These are phyloP conservation scores for Dimargaris cristalligena DNA, from an alignment of 192 early-diverging fungal species.

Conservation along the genomic window DNA sequence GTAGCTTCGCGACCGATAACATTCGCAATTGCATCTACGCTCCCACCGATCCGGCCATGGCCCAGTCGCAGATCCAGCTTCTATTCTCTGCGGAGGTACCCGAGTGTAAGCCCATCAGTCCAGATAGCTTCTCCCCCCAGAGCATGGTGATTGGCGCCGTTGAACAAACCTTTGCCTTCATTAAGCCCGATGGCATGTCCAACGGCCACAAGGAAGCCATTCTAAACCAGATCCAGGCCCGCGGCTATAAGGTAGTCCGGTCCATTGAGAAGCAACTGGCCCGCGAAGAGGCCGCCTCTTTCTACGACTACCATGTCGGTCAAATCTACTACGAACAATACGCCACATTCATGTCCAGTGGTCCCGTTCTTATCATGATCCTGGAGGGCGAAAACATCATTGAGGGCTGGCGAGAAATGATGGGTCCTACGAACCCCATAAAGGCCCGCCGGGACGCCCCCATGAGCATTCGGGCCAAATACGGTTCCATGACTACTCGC, in stretches of 20 bases:
- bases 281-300: constrained; percentile 18
- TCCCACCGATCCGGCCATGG: constrained; percentile 26
- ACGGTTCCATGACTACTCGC: constrained; percentile 22
- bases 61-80: constrained; percentile 25
- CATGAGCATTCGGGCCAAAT: constrained; percentile 27
- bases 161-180: constrained; percentile 29
- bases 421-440: constrained; percentile 28
- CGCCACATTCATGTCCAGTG: constrained; percentile 28
- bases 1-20: constrained; percentile 32
- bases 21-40: constrained; percentile 37
- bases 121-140: constrained; percentile 16
- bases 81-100: constrained; percentile 26
- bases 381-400: constrained; percentile 33
- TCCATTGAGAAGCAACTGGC: constrained; percentile 22
- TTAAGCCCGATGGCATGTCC: constrained; percentile 33
- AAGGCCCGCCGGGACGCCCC: constrained; percentile 20
- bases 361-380: constrained; percentile 27
- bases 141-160: constrained; percentile 19
- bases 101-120: constrained; percentile 12
- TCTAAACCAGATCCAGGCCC: constrained; percentile 19
- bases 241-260: constrained; percentile 27
- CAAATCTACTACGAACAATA: constrained; percentile 24
- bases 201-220: constrained; percentile 18
- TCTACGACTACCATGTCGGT: constrained; percentile 27
- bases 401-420: constrained; percentile 29